A percentile compares a stretch with the other conserved stretches of the same genome.
Evolutionary conservation across 2,329 filamentous ascomycete species (phyloP).

Genomic region (Ophiocordyceps sinensis): DNA sequence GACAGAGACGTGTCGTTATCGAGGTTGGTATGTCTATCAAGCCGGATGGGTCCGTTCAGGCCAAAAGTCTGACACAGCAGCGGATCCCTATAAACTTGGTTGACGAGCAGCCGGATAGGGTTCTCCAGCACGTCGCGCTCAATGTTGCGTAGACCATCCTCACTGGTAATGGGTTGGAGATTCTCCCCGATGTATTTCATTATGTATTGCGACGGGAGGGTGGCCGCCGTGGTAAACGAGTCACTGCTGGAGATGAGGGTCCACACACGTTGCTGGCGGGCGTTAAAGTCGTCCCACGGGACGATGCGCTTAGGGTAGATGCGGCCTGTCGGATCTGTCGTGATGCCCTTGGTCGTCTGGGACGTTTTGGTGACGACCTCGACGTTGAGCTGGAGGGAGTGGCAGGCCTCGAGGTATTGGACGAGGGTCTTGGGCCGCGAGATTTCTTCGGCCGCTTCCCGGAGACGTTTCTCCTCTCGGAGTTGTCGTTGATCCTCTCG

Average conservation of each 20-base stretch:
- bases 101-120: slow-evolving; percentile 17
- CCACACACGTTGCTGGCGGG: neutral
- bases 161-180: neutral
- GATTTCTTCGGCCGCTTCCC: no score
- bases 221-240: neutral
- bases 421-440: slow-evolving; percentile 10
- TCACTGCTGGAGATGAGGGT: neutral
- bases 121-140: slow-evolving; percentile 21
- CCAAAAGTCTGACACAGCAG: slow-evolving; percentile 13
- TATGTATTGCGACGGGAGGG: neutral
- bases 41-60: slow-evolving; percentile 17
- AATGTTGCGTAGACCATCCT: slow-evolving; percentile 7
- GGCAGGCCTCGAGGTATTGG: slow-evolving; percentile 18
- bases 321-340: slow-evolving; percentile 16
- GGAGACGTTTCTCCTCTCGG: no score
- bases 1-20: slow-evolving; percentile 10
- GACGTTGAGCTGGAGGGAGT: slow-evolving; percentile 15
- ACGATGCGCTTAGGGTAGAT: slow-evolving; percentile 20
- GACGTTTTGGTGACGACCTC: slow-evolving; percentile 15
- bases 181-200: neutral
- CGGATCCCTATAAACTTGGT: slow-evolving; percentile 12
- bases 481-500: no score
- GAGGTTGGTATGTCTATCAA: slow-evolving; percentile 22
- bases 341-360: slow-evolving; percentile 17
- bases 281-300: slow-evolving; percentile 18